These are phyloP conservation scores for Cyberlindnera xishuangbannaensis DNA, from an alignment of 805 yeast species.

Conservation along the genomic window DNA sequence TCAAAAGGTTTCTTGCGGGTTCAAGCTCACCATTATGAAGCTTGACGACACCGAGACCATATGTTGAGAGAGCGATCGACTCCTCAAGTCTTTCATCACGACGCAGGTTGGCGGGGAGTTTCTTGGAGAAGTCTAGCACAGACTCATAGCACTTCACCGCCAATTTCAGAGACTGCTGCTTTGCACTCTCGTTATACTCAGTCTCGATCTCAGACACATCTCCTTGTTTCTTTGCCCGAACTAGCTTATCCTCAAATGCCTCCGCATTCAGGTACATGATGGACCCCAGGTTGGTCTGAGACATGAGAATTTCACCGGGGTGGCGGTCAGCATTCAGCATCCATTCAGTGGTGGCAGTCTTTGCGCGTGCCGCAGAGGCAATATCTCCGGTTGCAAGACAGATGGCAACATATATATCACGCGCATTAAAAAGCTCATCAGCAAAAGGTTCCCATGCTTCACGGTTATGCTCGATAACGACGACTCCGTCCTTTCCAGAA, in stretches of 20 bases:
- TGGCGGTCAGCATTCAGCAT: slow-evolving; percentile 70
- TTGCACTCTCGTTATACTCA: slow-evolving; percentile 18
- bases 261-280: slow-evolving; percentile 64
- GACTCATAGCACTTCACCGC: slow-evolving; percentile 37
- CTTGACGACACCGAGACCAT: slow-evolving; percentile 77
- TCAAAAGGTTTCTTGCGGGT: slow-evolving; percentile 53
- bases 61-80: slow-evolving; percentile 73
- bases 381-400: slow-evolving; percentile 67
- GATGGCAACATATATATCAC: slow-evolving; percentile 70
- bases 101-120: slow-evolving; percentile 30
- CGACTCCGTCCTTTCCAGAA: slow-evolving; percentile 3
- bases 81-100: slow-evolving; percentile 45
- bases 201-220: slow-evolving; percentile 15
- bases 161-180: slow-evolving; percentile 28
- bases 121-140: slow-evolving; percentile 37
- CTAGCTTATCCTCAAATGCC: slow-evolving; percentile 47
- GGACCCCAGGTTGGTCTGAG: slow-evolving; percentile 68
- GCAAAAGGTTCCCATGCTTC: slow-evolving; percentile 68
- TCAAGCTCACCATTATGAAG: slow-evolving; percentile 52
- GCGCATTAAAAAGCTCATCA: slow-evolving; percentile 70
- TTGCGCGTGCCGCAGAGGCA: slow-evolving; percentile 52
- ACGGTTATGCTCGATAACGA: slow-evolving; percentile 30
- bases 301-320: slow-evolving; percentile 55
- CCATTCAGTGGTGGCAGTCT: slow-evolving; percentile 59
- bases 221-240: slow-evolving; percentile 22